phyloP scores from a whole-genome alignment of 2,329 filamentous ascomycete species.

The Diaporthe sp. region DNA sequence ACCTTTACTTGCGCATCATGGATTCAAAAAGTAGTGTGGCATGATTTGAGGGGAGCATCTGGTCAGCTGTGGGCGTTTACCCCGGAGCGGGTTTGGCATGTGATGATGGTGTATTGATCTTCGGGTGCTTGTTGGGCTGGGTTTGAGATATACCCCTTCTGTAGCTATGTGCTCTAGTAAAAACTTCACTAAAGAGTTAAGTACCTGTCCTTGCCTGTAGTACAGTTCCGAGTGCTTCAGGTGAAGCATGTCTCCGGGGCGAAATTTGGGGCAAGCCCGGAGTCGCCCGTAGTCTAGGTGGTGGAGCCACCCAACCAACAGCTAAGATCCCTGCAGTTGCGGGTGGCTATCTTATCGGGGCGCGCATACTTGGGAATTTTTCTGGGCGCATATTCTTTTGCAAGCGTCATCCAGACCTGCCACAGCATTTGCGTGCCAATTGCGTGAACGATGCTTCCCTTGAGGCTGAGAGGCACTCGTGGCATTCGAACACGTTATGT shows the following conservation, averaged over 20 bases:
- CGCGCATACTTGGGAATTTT: conserved; percentile 15
- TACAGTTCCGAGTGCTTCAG: neutral
- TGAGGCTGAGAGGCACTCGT: conserved; percentile 37
- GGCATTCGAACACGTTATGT: conserved; percentile 31
- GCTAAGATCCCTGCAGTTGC: conserved; percentile 35
- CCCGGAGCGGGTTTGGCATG: conserved; percentile 13
- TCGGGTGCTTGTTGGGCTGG: conserved; percentile 24
- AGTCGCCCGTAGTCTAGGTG: neutral
- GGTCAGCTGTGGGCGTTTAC: conserved; percentile 30
- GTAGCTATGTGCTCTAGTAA: conserved; percentile 8
- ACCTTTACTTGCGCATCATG: neutral
- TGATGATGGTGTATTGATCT: conserved; percentile 6
- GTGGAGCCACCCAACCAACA: neutral
- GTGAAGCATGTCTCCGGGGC: neutral
- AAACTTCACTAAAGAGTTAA: neutral
- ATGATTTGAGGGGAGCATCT: conserved; percentile 21
- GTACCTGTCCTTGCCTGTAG: too few species aligned
- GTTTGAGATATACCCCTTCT: conserved; percentile 31
- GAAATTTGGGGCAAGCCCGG: neutral
- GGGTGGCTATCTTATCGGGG: conserved; percentile 38
- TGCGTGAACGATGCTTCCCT: conserved; percentile 38
- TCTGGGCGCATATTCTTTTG: neutral
- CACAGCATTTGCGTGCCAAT: conserved; percentile 15
- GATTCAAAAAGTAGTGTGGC: conserved; percentile 10
- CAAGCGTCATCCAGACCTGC: conserved; percentile 16